Evolutionary conservation across 139 green algal species (phyloP), one percentile per base, ranked within the genome.

Genomic region (Chlorella sp.): DNA sequence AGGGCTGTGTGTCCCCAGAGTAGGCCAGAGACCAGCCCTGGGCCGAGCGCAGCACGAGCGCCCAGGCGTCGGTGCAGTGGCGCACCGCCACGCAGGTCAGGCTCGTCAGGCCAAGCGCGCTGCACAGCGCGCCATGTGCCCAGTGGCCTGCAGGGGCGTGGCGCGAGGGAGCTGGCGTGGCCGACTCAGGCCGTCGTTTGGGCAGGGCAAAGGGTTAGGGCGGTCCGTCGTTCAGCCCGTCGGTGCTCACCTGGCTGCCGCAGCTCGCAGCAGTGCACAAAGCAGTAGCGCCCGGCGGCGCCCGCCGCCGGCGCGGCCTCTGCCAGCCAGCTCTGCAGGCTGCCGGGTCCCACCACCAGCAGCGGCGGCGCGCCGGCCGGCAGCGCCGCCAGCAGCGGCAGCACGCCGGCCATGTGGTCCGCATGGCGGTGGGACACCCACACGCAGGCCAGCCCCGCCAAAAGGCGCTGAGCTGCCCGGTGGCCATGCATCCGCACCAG

Each of bases 371-470:
- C 41, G 53, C 12, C 31, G 35, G 46, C 42, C 2, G 74, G 68
- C 45, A 59, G 42, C 29, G 66, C 46, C 3, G 42, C 82, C 59
- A 93, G 72, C 61, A 96, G 77, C 5, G 81, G 69, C n/a, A 83
- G 51, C 40, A 85, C 43, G 14, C 80, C 80, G 45, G 66, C 40
- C 80, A 85, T 85, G 68, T 85, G 42, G 41, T 70, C 59, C 72
- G 65, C 91, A 70, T 97, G 93, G 65, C 91, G 89, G 86, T 97
- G 93, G 6, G 89, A 95, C 4, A 97, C 68, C 93, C 92, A 96
- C 35, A 97, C 78, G 42, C 73, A 53, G 4, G 72, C 66, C 53
- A 97, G 76, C 7, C 65, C 40, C 11, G 77, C 58, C 36, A 92
- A 77, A 31, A 58, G 25, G 40, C 53, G 7, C 1, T 8, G 31